Conservation (phyloP, 2,329 filamentous ascomycete species). For the Nigrospora osmanthi region DNA sequence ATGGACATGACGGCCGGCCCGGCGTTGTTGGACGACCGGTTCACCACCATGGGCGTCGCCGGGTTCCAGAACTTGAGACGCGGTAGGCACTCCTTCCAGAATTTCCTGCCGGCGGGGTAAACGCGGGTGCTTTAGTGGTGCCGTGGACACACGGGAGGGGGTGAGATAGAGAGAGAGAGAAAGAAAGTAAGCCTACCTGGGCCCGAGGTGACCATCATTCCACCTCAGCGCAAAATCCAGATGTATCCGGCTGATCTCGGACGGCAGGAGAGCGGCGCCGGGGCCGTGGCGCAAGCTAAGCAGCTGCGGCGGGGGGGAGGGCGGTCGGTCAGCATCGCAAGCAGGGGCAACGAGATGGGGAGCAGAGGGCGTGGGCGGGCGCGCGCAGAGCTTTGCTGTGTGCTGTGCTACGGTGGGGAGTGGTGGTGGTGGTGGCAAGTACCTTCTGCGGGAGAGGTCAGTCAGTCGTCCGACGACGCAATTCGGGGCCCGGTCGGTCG, state of each 20-base stretch:
- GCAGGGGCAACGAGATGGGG: background rate
- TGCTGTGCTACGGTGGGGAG: too few species aligned
- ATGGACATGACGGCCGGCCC: conserved; percentile 56
- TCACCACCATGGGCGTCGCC: conserved; percentile 71
- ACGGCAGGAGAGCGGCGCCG: conserved; percentile 74
- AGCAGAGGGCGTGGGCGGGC: conserved; percentile 1
- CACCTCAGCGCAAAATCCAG: conserved; percentile 60
- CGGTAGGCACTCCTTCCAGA: conserved; percentile 78
- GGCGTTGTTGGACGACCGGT: conserved; percentile 52
- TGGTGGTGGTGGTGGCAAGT: conserved; percentile 7
- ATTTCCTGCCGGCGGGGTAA: conserved; percentile 53
- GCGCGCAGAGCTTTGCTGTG: background rate
- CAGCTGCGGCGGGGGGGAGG: conserved; percentile 12
- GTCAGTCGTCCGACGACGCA: conserved; percentile 3
- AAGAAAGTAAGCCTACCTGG: conserved; percentile 45
- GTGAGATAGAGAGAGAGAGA: conserved; percentile 6
- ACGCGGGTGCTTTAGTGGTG: background rate
- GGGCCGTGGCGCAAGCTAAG: conserved; percentile 61
- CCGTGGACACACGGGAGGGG: conserved; percentile 2
- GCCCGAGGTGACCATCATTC: conserved; percentile 62
- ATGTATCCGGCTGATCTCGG: conserved; percentile 67
- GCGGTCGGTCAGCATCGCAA: background rate
- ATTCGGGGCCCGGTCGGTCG: background rate
- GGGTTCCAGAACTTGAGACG: conserved; percentile 95
- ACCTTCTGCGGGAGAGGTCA: conserved; percentile 21